A percentile compares a stretch with the other conserved stretches of the same genome.
phyloP scores from a whole-genome alignment of 805 yeast species.

The Yarrowia yakushimensis region DNA sequence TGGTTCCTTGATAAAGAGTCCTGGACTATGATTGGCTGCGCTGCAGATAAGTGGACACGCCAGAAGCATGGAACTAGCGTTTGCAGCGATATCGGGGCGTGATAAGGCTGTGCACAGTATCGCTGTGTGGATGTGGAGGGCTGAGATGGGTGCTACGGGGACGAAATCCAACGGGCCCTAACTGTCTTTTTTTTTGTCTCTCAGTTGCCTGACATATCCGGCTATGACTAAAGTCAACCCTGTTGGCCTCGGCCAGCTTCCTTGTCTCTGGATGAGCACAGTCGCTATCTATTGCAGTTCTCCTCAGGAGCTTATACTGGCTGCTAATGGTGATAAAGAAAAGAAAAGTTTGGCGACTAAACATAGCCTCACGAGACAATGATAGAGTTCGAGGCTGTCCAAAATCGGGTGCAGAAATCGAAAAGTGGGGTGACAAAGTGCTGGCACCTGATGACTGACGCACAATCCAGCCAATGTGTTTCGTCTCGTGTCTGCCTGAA shows the following conservation, averaged over 20 bases:
- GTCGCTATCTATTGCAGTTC: not conserved
- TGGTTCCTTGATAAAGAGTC: slow-evolving; percentile 11
- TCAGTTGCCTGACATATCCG: not conserved
- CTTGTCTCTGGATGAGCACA: not conserved
- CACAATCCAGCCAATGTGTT: too few relatives aligned
- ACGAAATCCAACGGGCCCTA: too few relatives aligned
- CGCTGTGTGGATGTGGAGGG: not conserved
- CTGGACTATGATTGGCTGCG: not conserved
- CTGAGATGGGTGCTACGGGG: not conserved
- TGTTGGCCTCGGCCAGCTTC: slow-evolving; percentile 18
- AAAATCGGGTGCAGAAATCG: not conserved
- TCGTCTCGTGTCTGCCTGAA: too few relatives aligned
- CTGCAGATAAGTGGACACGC: not conserved
- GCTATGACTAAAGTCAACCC: not conserved
- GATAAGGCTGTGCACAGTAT: not conserved
- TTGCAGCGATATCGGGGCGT: not conserved
- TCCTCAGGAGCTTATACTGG: not conserved
- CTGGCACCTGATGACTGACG: too few relatives aligned
- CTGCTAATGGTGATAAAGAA: not conserved
- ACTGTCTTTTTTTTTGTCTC: not conserved
- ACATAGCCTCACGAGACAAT: not conserved
- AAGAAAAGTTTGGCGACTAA: not conserved
- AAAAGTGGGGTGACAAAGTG: not conserved
- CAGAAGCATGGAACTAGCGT: not conserved
- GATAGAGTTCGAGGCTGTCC: not conserved